phyloP scores from a whole-genome alignment of 768 basidiomycete genomes.

The Leccinum disarticulatum region DNA sequence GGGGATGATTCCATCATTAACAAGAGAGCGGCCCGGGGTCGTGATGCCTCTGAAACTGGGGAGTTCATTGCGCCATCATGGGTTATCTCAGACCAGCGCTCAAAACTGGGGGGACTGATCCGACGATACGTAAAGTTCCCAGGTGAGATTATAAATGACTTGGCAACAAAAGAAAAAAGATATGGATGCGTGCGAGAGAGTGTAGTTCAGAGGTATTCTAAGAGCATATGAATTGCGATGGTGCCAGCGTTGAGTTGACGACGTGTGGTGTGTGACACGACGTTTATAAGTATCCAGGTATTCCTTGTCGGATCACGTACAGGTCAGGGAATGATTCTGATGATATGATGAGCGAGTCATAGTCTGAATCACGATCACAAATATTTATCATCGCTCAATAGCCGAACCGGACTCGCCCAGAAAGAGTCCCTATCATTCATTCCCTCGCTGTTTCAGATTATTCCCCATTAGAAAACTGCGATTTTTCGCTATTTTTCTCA shows the following conservation, averaged over 20 bases:
- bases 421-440: not conserved
- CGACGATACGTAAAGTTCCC: not conserved
- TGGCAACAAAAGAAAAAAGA: not conserved
- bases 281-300: not conserved
- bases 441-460: not conserved
- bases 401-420: not conserved
- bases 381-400: not conserved
- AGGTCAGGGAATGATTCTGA: not conserved
- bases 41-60: not conserved
- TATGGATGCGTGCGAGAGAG: no score
- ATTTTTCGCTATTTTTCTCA: slow-evolving; percentile 3
- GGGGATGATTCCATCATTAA: not conserved
- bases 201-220: not conserved
- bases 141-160: not conserved
- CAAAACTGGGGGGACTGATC: not conserved
- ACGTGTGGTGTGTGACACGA: not conserved
- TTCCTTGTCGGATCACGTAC: slow-evolving; percentile 6
- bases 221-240: not conserved
- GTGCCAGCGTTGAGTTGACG: not conserved
- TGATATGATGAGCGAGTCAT: not conserved
- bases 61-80: not conserved
- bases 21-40: not conserved
- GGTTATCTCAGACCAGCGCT: not conserved
- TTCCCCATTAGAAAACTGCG: not conserved
- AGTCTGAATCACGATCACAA: not conserved